Conservation (phyloP, 176 grass and related monocot species). For the Panicum miliaceum region DNA sequence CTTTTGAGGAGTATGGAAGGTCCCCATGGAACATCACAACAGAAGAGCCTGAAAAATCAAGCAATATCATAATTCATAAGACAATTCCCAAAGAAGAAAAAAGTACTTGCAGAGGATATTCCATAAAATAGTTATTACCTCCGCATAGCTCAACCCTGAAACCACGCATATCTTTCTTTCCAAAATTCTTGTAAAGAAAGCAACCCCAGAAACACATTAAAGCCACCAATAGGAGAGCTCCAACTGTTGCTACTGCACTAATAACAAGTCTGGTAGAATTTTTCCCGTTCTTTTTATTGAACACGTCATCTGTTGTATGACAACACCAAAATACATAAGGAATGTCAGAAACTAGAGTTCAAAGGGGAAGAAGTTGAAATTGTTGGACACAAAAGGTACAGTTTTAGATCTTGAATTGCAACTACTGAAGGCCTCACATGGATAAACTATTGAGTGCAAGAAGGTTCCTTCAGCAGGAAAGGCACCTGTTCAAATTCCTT, state of each 20-base stretch:
- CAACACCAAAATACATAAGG: constrained; percentile 31
- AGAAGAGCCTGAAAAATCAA: constrained; percentile 74
- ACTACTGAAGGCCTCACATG: constrained; percentile 6
- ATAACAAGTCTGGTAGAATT: constrained; percentile 96
- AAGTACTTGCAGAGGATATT: constrained; percentile 8
- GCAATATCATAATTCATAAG: constrained; percentile 37
- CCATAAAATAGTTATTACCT: constrained; percentile 72
- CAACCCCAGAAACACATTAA: constrained; percentile 99
- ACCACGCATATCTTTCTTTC: constrained; percentile 84
- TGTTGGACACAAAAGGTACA: neutral
- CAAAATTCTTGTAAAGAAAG: constrained; percentile 98
- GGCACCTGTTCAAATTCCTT: neutral
- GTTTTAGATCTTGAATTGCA: neutral
- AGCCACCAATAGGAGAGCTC: constrained; percentile 91
- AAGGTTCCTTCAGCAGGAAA: neutral
- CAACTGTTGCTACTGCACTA: constrained; percentile 97
- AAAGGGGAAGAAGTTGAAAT: neutral
- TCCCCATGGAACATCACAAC: constrained; percentile 97
- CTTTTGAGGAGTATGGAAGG: constrained; percentile 94
- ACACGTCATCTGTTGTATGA: constrained; percentile 53
- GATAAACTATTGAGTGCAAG: neutral
- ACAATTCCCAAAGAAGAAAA: neutral
- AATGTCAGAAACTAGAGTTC: constrained; percentile 1
- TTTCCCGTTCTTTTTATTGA: constrained; percentile 55
- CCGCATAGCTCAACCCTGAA: constrained; percentile 85